A percentile compares a stretch with the other conserved stretches of the same genome.
These are phyloP conservation scores for Elsinoe batatas DNA, from an alignment of 2,329 filamentous ascomycete species.

Conservation along the genomic window DNA sequence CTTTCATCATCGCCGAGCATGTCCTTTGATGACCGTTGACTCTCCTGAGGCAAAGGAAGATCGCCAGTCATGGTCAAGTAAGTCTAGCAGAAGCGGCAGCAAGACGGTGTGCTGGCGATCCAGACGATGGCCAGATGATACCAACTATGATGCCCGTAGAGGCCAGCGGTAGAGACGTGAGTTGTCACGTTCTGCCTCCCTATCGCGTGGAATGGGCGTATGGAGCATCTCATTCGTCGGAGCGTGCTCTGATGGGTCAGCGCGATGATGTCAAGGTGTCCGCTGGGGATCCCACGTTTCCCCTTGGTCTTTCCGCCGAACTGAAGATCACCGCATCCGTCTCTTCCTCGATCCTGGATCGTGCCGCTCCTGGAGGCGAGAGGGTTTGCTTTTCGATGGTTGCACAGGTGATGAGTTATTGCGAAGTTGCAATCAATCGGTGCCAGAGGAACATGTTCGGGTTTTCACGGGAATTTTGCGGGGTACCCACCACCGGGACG, in stretches of 20 bases:
- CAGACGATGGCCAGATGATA: not conserved
- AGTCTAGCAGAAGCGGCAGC: not conserved
- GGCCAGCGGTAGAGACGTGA: not conserved
- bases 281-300: not conserved
- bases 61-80: not conserved
- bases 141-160: not conserved
- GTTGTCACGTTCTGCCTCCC: not conserved
- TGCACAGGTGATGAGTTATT: not conserved
- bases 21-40: not conserved
- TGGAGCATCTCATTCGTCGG: not conserved
- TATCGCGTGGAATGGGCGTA: not conserved
- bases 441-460: too few species aligned
- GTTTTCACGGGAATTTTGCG: too few species aligned
- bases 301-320: not conserved
- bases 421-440: not conserved
- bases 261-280: not conserved
- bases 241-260: not conserved
- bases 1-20: not conserved
- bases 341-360: not conserved
- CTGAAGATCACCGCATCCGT: not conserved
- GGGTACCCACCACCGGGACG: too few species aligned
- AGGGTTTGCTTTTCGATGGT: not conserved
- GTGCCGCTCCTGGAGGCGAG: not conserved
- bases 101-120: slow-evolving; percentile 1
- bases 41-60: not conserved